phyloP scores from a whole-genome alignment of 2,329 filamentous ascomycete species.

The Immersiporthe knoxdaviesiana region DNA sequence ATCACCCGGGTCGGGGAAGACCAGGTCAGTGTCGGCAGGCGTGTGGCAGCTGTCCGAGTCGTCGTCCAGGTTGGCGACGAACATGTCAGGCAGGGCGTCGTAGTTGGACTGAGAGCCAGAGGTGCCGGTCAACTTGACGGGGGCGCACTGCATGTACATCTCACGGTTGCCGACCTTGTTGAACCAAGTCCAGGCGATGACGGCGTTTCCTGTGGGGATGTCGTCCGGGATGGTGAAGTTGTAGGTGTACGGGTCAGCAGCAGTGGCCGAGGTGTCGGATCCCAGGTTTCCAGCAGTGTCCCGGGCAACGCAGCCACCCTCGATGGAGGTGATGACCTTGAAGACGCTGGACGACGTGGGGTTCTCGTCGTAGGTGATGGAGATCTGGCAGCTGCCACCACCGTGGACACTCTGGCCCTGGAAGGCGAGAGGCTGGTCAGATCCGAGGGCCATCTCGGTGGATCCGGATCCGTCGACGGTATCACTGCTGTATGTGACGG shows the following conservation, averaged over 20 bases:
- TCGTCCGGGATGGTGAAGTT: conserved; percentile 72
- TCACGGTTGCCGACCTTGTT: conserved; percentile 92
- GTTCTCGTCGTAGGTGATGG: conserved; percentile 75
- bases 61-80: conserved; percentile 68
- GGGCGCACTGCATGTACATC: conserved; percentile 97
- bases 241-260: conserved; percentile 59
- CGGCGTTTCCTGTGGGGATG: conserved; percentile 75
- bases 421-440: conserved; percentile 65
- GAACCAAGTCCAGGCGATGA: conserved; percentile 92
- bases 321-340: conserved; percentile 87
- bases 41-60: conserved; percentile 60
- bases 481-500: conserved; percentile 32
- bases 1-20: conserved; percentile 70
- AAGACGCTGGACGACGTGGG: conserved; percentile 71
- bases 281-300: conserved; percentile 61
- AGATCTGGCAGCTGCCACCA: conserved; percentile 90
- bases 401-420: conserved; percentile 78
- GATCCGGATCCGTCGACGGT: conserved; percentile 46
- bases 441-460: conserved; percentile 68
- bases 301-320: conserved; percentile 79
- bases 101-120: conserved; percentile 57
- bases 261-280: conserved; percentile 44
- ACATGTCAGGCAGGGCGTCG: conserved; percentile 71
- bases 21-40: conserved; percentile 56
- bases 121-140: conserved; percentile 65